phyloP scores from a whole-genome alignment of 2,329 filamentous ascomycete genomes.

The Alternaria hordeiaustralica region DNA sequence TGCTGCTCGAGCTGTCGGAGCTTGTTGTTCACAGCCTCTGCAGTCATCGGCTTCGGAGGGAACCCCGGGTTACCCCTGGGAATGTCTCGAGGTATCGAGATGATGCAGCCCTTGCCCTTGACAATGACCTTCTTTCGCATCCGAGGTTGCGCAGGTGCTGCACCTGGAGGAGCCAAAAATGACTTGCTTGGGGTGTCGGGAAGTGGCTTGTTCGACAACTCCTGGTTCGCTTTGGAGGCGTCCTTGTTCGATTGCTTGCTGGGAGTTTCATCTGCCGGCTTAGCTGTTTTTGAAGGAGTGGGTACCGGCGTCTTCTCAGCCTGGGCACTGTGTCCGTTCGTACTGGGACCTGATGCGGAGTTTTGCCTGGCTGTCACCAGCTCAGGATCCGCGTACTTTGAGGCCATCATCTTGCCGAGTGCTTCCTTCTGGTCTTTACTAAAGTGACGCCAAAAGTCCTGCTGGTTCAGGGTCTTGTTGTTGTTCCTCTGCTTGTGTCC shows the following conservation, averaged over 20 bases:
- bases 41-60: constrained; percentile 51
- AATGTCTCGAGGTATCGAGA: constrained; percentile 53
- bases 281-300: constrained; percentile 24
- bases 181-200: constrained; percentile 13
- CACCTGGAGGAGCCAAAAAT: constrained; percentile 24
- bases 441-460: constrained; percentile 57
- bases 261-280: constrained; percentile 26
- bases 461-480: constrained; percentile 58
- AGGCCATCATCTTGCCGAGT: constrained; percentile 50
- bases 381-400: constrained; percentile 47
- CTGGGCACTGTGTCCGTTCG: constrained; percentile 22
- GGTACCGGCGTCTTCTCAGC: constrained; percentile 26
- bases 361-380: constrained; percentile 42
- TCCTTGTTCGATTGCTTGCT: constrained; percentile 16
- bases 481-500: constrained; percentile 52
- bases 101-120: constrained; percentile 55
- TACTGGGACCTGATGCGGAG: constrained; percentile 24
- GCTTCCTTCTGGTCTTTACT: constrained; percentile 47
- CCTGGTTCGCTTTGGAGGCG: constrained; percentile 1
- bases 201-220: constrained; percentile 9
- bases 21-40: constrained; percentile 66
- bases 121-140: constrained; percentile 54
- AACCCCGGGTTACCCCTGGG: constrained; percentile 51
- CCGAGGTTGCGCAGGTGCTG: constrained; percentile 39
- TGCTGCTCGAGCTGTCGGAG: constrained; percentile 70